Conservation (phyloP, 306 rosid species). For the Urtica urens region DNA sequence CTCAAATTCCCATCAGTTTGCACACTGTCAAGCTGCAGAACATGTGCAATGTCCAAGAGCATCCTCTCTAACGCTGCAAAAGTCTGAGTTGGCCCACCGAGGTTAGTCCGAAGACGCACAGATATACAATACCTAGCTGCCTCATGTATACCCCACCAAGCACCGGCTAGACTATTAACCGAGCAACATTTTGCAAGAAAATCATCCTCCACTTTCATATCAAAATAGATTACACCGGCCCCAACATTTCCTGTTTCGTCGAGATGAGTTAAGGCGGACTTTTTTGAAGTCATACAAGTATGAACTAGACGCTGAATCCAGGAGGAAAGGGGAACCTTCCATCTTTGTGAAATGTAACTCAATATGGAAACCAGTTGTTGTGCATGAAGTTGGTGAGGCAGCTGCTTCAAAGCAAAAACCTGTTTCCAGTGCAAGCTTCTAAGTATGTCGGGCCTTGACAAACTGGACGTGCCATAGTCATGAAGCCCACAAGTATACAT, state of each 20-base stretch:
- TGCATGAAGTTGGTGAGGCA: conserved; percentile 64
- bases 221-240: conserved; percentile 49
- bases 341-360: conserved; percentile 88
- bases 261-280: conserved; percentile 35
- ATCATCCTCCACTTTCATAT: conserved; percentile 63
- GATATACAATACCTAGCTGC: conserved; percentile 86
- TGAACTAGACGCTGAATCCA: conserved; percentile 90
- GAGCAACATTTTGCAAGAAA: conserved; percentile 60
- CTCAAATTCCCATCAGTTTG: conserved; percentile 84
- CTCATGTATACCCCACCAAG: conserved; percentile 94
- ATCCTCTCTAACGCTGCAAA: conserved; percentile 89
- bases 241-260: conserved; percentile 58
- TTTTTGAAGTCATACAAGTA: conserved; percentile 62
- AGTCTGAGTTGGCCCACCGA: conserved; percentile 97
- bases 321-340: conserved; percentile 90
- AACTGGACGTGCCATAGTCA: conserved; percentile 33
- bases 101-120: conserved; percentile 80
- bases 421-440: conserved; percentile 78
- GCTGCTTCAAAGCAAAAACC: conserved; percentile 75
- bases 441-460: conserved; percentile 37
- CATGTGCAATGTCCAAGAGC: conserved; percentile 86
- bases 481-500: conserved; percentile 67
- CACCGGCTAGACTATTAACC: conserved; percentile 79
- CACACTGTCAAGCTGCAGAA: conserved; percentile 76
- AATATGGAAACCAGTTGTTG: conserved; percentile 84